A percentile compares a stretch with the other conserved stretches of the same genome.
phyloP scores from a whole-genome alignment of 768 basidiomycete species.

The Amanita brunnescens region DNA sequence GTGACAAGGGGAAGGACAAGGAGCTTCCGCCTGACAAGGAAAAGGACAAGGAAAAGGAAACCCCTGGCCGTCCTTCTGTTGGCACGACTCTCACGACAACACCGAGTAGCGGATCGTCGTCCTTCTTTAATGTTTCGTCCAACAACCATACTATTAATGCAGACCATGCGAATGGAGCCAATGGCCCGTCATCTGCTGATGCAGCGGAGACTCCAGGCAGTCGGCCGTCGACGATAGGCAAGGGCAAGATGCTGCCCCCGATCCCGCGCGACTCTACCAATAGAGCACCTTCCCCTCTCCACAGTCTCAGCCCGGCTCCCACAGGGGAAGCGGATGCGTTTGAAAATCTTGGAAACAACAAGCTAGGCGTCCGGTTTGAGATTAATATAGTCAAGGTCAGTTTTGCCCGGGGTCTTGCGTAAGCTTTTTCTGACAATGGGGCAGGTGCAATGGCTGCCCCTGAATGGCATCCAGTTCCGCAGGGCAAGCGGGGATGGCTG shows the following conservation, averaged over 20 bases:
- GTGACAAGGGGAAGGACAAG: slow-evolving; percentile 42
- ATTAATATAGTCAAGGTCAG: slow-evolving; percentile 94
- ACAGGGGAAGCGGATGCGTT: slow-evolving; percentile 65
- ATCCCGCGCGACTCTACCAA: slow-evolving; percentile 62
- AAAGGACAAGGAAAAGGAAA: slow-evolving; percentile 25
- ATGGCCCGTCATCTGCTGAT: slow-evolving; percentile 14
- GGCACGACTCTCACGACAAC: slow-evolving; percentile 51
- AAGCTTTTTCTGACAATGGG: background rate
- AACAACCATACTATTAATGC: slow-evolving; percentile 27
- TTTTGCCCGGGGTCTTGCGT: background rate
- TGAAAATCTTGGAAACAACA: slow-evolving; percentile 66
- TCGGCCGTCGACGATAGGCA: slow-evolving; percentile 38
- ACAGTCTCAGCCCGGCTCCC: slow-evolving; percentile 38
- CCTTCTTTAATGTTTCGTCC: slow-evolving; percentile 76
- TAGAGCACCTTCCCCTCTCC: slow-evolving; percentile 19
- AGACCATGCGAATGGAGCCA: slow-evolving; percentile 19
- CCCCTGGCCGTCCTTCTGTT: slow-evolving; percentile 30
- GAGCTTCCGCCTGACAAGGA: slow-evolving; percentile 29
- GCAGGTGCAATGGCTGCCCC: slow-evolving; percentile 86
- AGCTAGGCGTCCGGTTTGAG: slow-evolving; percentile 89
- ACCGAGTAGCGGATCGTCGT: slow-evolving; percentile 70
- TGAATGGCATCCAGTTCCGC: slow-evolving; percentile 95
- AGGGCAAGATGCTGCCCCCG: slow-evolving; percentile 63
- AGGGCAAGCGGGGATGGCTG: slow-evolving; percentile 85
- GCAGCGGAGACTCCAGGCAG: slow-evolving; percentile 17